A percentile compares a stretch with the other conserved stretches of the same genome.
phyloP scores from a whole-genome alignment of 179 eudicot genomes.

The Corrigiola litoralis region DNA sequence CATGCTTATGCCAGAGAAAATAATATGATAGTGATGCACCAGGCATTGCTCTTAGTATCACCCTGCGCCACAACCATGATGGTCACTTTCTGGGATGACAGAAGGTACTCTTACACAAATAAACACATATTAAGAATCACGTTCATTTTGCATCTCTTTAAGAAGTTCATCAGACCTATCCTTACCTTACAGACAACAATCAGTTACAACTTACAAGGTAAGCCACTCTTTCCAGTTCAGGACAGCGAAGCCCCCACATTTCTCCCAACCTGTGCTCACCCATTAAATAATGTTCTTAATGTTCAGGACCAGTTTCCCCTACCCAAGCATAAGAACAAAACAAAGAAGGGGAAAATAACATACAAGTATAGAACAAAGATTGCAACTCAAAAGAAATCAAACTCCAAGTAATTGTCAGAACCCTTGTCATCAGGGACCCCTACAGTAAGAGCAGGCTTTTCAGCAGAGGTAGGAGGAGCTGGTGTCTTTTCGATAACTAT shows the following conservation, averaged over 20 bases:
- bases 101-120: not conserved
- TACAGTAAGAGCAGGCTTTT: conserved; percentile 24
- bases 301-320: not conserved
- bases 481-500: conserved; percentile 28
- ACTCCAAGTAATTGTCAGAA: conserved; percentile 65
- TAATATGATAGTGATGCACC: too few species aligned
- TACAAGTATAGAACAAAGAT: conserved; percentile 2
- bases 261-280: not conserved
- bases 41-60: too few species aligned
- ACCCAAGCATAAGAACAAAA: not conserved
- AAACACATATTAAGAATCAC: not conserved
- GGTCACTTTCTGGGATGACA: not conserved
- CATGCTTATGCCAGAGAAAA: too few species aligned
- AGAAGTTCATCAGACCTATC: not conserved
- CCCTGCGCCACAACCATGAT: too few species aligned
- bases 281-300: not conserved
- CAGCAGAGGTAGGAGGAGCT: conserved; percentile 20
- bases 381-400: conserved; percentile 47
- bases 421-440: conserved; percentile 47
- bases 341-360: not conserved
- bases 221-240: not conserved
- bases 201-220: not conserved
- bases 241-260: not conserved
- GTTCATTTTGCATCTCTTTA: conserved; percentile 9
- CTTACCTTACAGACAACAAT: not conserved